Percentiles rank a stretch among this genome's conserved stretches.
These are phyloP conservation scores for Geotrichum fermentans DNA, from an alignment of 1,139 yeast species.

Conservation along the genomic window DNA sequence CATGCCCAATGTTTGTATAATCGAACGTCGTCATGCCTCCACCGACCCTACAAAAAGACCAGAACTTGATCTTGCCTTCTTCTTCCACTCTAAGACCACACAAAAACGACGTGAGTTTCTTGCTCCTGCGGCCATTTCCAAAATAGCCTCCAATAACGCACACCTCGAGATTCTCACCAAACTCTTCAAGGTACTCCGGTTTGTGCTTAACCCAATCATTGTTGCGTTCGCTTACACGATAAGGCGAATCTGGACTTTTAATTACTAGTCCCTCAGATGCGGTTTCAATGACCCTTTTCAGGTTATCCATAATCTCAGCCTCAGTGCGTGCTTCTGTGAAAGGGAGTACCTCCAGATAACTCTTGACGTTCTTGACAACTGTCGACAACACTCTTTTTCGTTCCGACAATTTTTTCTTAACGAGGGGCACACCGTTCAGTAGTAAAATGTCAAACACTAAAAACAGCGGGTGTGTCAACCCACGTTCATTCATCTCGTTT, in stretches of 20 bases:
- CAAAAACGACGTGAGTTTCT: slow-evolving; percentile 52
- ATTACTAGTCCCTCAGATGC: slow-evolving; percentile 76
- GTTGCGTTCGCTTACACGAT: slow-evolving; percentile 56
- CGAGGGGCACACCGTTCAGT: slow-evolving; percentile 60
- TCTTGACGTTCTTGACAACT: slow-evolving; percentile 39
- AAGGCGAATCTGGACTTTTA: slow-evolving; percentile 58
- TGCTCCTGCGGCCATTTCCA: slow-evolving; percentile 50
- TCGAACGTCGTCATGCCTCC: slow-evolving; percentile 74
- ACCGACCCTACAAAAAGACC: slow-evolving; percentile 75
- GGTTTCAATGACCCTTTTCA: slow-evolving; percentile 55
- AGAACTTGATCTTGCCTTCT: slow-evolving; percentile 31
- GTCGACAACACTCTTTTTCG: slow-evolving; percentile 51
- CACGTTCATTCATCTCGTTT: slow-evolving; percentile 33
- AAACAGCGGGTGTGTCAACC: slow-evolving; percentile 49
- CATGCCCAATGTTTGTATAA: slow-evolving; percentile 52
- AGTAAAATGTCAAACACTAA: slow-evolving; percentile 68
- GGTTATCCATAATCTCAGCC: slow-evolving; percentile 47
- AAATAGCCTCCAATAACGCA: slow-evolving; percentile 72
- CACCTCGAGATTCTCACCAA: slow-evolving; percentile 82
- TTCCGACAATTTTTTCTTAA: slow-evolving; percentile 49
- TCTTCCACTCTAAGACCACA: slow-evolving; percentile 59
- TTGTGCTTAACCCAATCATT: slow-evolving; percentile 79
- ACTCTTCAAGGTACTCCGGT: slow-evolving; percentile 82
- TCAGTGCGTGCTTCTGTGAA: slow-evolving; percentile 43
- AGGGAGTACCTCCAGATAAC: slow-evolving; percentile 54